These are phyloP conservation scores for Xenosphaeropsis pyriputrescens DNA, from an alignment of 2,329 filamentous ascomycete species.

Conservation along the genomic window DNA sequence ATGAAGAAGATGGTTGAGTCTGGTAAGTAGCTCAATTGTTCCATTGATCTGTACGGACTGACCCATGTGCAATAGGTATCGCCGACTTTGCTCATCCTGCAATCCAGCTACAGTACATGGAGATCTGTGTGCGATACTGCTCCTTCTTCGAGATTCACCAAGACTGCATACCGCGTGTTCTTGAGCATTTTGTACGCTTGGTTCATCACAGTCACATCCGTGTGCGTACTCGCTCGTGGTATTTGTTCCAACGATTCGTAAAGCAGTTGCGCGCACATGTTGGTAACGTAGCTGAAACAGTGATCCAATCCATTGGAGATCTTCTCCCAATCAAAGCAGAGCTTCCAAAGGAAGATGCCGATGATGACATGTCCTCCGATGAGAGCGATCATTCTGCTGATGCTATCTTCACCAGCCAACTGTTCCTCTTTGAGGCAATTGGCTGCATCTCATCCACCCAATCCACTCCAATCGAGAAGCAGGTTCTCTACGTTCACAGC, in stretches of 20 bases:
- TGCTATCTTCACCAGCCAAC: conserved; percentile 77
- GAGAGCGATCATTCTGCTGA: conserved; percentile 84
- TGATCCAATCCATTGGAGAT: conserved; percentile 82
- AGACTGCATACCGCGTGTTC: conserved; percentile 66
- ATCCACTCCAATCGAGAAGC: conserved; percentile 66
- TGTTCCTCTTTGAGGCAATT: conserved; percentile 89
- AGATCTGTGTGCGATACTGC: conserved; percentile 90
- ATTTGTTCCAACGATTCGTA: conserved; percentile 84
- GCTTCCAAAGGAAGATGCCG: conserved; percentile 59
- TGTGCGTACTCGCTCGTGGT: conserved; percentile 88
- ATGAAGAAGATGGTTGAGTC: conserved; percentile 94
- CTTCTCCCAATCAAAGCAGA: conserved; percentile 85
- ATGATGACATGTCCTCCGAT: conserved; percentile 91
- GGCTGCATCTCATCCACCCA: conserved; percentile 79
- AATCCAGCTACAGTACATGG: conserved; percentile 93
- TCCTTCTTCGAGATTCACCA: conserved; percentile 81
- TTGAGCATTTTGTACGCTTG: conserved; percentile 83
- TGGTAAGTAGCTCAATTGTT: conserved; percentile 35
- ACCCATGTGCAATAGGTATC: conserved; percentile 45
- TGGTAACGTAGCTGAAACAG: conserved; percentile 77
- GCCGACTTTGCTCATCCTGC: conserved; percentile 79
- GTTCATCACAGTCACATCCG: conserved; percentile 80
- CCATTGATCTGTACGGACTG: conserved; percentile 8
- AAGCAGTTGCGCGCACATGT: conserved; percentile 76
- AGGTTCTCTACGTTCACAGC: conserved; percentile 72